Base-by-base conservation (phyloP, 441 rosid species). In the Erodium chrysanthum region DNA sequence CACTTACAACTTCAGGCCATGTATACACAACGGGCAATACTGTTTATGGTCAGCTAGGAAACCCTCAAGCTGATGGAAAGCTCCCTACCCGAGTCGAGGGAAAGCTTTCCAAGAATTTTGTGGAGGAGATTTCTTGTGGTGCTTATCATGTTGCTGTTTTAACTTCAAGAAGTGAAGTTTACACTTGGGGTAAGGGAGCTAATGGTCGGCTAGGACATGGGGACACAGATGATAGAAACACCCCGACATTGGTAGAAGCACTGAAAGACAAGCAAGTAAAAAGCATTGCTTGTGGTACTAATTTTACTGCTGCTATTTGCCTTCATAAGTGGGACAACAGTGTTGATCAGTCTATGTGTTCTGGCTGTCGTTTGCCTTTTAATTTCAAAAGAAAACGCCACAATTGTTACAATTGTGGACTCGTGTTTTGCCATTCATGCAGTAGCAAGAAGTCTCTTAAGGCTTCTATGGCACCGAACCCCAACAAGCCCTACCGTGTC, bases 401-500 rank as follows among this genome's bases (percentile, higher is more conserved):
- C 72, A 93, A 93, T 70, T 93, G 98, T 81, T 93, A 91, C 76
- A 88, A 93, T 52, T 93, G 98, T 71, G 98, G 98, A 66, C 84
- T 89, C 37, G 95, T 87, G 67, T 91, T 89, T 81, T 93, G 97
- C 70, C 92, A 93, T 79, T 87, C 93, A 4, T 91, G 97, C 79
- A 89, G 90, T 80, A 86, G 85, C 72, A 93, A 85, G 80, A 91
- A 89, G 80, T 86, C 85, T 63, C 80, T 86, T 62, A 93, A 84
- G 81, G 96, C 98, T 78, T 91, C 95, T 23, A 93, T 93, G 97
- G 97, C 98, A 44, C 96, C 97, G 10, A 89, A 91, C 84, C 96
- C 93, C 4, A 84, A 82, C 83, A 93, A 91, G 74, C 85, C 96
- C 68, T 84, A 86, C 79, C 86, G 98, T 70, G 97, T 86, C 50